These are phyloP conservation scores for Cyberlindnera samutprakarnensis DNA, from an alignment of 805 yeast species.

Conservation along the genomic window DNA sequence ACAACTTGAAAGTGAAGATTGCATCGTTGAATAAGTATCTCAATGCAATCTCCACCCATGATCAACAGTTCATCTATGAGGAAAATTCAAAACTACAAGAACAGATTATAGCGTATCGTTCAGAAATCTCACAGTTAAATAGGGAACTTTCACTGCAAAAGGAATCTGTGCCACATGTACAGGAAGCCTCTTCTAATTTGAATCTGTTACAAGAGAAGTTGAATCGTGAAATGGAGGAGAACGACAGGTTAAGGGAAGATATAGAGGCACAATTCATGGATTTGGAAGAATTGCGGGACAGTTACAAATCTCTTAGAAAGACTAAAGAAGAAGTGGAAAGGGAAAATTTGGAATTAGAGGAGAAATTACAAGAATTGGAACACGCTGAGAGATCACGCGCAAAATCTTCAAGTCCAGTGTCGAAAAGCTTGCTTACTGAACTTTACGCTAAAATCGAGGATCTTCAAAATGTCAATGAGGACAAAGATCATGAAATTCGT, in stretches of 20 bases:
- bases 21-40: constrained; percentile 33
- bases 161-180: constrained; percentile 1
- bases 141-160: constrained; percentile 9
- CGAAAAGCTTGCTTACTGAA: constrained; percentile 9
- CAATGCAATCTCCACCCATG: constrained; percentile 30
- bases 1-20: constrained; percentile 35
- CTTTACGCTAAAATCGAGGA: constrained; percentile 17
- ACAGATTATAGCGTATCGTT: constrained; percentile 16
- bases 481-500: constrained; percentile 14
- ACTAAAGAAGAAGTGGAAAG: neutral
- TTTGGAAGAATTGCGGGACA: constrained; percentile 8
- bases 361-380: neutral
- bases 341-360: neutral
- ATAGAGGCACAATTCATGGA: constrained; percentile 5
- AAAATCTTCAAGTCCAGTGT: constrained; percentile 7
- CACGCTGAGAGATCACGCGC: neutral
- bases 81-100: constrained; percentile 29
- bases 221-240: constrained; percentile 1
- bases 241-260: constrained; percentile 6
- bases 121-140: constrained; percentile 18
- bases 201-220: constrained; percentile 1
- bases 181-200: constrained; percentile 3
- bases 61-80: constrained; percentile 28
- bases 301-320: neutral
- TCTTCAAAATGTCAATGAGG: constrained; percentile 8